Evolutionary conservation across 306 rosid genomes (phyloP).

Genomic region (Vigna radiata): DNA sequence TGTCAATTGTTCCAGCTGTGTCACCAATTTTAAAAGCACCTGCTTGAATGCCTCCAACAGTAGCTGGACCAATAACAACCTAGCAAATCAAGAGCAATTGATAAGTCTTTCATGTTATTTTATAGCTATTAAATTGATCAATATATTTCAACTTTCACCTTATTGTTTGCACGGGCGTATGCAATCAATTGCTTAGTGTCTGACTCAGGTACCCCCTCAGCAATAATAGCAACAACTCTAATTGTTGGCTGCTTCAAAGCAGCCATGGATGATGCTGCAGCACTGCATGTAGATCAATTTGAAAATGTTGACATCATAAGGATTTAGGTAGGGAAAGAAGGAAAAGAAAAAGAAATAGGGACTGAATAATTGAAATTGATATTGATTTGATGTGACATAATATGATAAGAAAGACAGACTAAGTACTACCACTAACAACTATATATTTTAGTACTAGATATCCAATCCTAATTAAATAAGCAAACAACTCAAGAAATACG

Average conservation of each 20-base stretch:
- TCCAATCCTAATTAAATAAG: neutral
- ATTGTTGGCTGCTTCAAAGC: conserved; percentile 96
- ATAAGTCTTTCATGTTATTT: conserved; percentile 37
- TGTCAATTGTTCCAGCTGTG: conserved; percentile 98
- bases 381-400: conserved; percentile 9
- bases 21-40: conserved; percentile 99
- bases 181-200: conserved; percentile 93
- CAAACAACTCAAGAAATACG: conserved; percentile 11
- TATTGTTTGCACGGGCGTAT: conserved; percentile 91
- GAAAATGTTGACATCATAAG: conserved; percentile 7
- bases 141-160: conserved; percentile 59
- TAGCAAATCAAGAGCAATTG: conserved; percentile 49
- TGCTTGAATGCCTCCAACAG: conserved; percentile 99
- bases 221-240: conserved; percentile 95
- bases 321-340: conserved; percentile 2
- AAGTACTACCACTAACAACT: neutral
- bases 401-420: conserved; percentile 3
- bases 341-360: neutral
- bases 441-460: conserved; percentile 6
- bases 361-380: conserved; percentile 11
- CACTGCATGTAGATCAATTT: conserved; percentile 62
- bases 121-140: conserved; percentile 29
- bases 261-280: conserved; percentile 93
- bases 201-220: conserved; percentile 98
- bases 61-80: conserved; percentile 98